A percentile compares a stretch with the other conserved stretches of the same genome.
These are phyloP conservation scores for Saturnispora zaruensis DNA, from an alignment of 805 yeast species.

Conservation along the genomic window DNA sequence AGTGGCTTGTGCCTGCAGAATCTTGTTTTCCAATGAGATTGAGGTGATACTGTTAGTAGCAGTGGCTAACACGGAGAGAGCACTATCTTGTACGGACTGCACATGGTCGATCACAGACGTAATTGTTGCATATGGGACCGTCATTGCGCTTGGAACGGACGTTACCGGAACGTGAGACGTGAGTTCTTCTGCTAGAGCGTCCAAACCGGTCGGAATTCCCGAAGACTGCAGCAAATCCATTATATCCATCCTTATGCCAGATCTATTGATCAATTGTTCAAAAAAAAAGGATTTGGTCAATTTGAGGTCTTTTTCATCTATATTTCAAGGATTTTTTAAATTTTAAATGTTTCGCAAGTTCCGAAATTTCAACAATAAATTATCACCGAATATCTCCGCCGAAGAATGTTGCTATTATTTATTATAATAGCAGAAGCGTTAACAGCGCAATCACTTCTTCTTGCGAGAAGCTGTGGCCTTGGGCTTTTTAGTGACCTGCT, in stretches of 20 bases:
- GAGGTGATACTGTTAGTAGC: conserved; percentile 6
- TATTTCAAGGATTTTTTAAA: background rate
- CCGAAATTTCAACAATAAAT: background rate
- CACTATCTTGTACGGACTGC: background rate
- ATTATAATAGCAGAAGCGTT: background rate
- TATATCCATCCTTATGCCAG: background rate
- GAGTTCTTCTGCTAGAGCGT: background rate
- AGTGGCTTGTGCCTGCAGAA: conserved; percentile 17
- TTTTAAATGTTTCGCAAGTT: background rate
- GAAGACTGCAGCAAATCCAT: background rate
- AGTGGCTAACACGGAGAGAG: background rate
- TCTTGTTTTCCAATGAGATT: conserved; percentile 7
- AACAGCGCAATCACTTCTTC: background rate
- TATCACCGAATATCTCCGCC: background rate
- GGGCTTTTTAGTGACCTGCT: conserved; percentile 24
- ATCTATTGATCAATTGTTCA: background rate
- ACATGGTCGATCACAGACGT: conserved; percentile 13
- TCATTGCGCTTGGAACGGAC: conserved; percentile 8
- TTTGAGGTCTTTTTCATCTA: background rate
- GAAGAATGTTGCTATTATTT: no score
- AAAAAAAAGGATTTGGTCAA: background rate
- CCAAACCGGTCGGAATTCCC: background rate
- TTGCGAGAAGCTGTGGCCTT: background rate
- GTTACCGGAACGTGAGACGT: conserved; percentile 1
- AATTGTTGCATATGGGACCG: conserved; percentile 12